These are phyloP conservation scores for Helianthus annuus DNA, from an alignment of 129 eudicot genomes.

Conservation along the genomic window HanXRQr2.0-SUNRISE NC_035445.2:95435317-95435816, in stretches of 20 bases:
- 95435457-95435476: neutral
- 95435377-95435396: neutral
- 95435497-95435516: neutral
- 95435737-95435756: slow-evolving; percentile 9
- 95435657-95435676: neutral
- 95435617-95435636: neutral
- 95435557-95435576: neutral
- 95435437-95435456: neutral
- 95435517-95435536: neutral
- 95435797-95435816: neutral
- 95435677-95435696: neutral
- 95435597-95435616: slow-evolving; percentile 7
- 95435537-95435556: neutral
- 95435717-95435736: neutral
- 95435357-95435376: neutral
- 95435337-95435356: neutral
- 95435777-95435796: slow-evolving; percentile 9
- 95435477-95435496: neutral
- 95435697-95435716: neutral
- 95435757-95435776: neutral
- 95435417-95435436: neutral
- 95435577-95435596: neutral
- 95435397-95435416: neutral
- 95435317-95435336: neutral
- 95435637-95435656: slow-evolving; percentile 1